These are phyloP conservation scores for Arabidopsis lyrata DNA, from an alignment of 441 rosid genomes.

Conservation along the genomic window DNA sequence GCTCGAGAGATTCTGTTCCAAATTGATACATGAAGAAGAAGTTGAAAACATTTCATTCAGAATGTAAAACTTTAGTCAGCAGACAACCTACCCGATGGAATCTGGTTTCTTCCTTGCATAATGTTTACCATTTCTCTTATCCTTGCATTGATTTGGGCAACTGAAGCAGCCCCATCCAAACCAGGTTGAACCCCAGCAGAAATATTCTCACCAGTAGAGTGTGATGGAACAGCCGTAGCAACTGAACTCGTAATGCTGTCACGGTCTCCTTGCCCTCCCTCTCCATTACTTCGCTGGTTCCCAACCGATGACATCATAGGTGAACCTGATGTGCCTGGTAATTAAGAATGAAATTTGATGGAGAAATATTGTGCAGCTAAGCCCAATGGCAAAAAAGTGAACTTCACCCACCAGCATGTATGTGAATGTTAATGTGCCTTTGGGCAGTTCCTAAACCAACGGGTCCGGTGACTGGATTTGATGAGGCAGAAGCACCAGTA, in stretches of 20 bases:
- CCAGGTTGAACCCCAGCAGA: constrained; percentile 55
- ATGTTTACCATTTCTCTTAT: constrained; percentile 54
- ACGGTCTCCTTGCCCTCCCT: constrained; percentile 59
- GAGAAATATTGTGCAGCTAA: background rate
- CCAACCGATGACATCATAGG: constrained; percentile 69
- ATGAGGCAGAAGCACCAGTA: constrained; percentile 58
- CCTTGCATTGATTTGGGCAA: constrained; percentile 56
- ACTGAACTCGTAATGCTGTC: constrained; percentile 53
- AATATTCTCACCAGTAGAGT: constrained; percentile 46
- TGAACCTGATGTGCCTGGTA: constrained; percentile 63
- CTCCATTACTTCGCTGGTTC: constrained; percentile 57
- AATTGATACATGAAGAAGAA: constrained; percentile 30
- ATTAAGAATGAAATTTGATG: constrained; percentile 35
- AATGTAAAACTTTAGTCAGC: constrained; percentile 10
- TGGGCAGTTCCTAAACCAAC: constrained; percentile 75
- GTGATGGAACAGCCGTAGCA: constrained; percentile 60
- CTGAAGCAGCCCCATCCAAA: constrained; percentile 48
- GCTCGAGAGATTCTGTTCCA: constrained; percentile 30
- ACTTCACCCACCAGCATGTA: constrained; percentile 87
- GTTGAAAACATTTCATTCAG: constrained; percentile 21
- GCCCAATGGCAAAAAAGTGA: constrained; percentile 27
- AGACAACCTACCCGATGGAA: constrained; percentile 57
- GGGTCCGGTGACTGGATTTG: constrained; percentile 59
- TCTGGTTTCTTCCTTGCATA: constrained; percentile 60
- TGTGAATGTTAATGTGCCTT: constrained; percentile 90